Evolutionary conservation across 148 eudicot species (phyloP), one percentile per base, ranked within the genome.

Genomic region (Pouteria glomerata): DNA sequence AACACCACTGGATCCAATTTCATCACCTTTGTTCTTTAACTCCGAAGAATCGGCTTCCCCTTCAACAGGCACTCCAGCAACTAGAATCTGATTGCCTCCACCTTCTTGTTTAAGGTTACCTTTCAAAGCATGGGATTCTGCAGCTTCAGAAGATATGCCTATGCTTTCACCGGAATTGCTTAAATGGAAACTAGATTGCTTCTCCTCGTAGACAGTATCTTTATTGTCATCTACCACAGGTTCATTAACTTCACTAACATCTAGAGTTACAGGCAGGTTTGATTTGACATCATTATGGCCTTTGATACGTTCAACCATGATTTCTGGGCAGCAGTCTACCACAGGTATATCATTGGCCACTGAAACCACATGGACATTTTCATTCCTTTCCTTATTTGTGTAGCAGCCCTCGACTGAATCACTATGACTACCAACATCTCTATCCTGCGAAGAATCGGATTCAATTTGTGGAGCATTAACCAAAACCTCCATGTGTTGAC

Each of bases 341-440:
- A 69, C 6, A 66, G 75, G 75, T 33, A 74, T 56, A n/a, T n/a
- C n/a, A 69, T 79, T 62, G 42, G 76, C 63, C 33, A 77, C 77
- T 37, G 76, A 71, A 11, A 57, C 69, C 35, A 53, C 63, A 63
- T 55, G 24, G 13, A 68, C 11, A 31, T 61, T 59, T 57, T 76
- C 78, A 34, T 75, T 61, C 6, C 19, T 52, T 45, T 41, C 72
- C 33, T 30, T 62, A 33, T 63, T 71, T 68, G 56, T 55, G 41
- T 57, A 66, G 47, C 19, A 26, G 30, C 57, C 76, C 81, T 73
- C 83, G 53, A 34, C 33, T 67, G 68, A 41, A n/a, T 57, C 70
- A 67, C 15, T 52, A 41, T 65, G 55, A 66, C 70, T 70, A 34
- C 24, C 68, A 50, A 29, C 27, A 51, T 60, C 51, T 44, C 42